Conservation (phyloP, 495 filamentous ascomycete genomes). For the Cercophora scortea region DNA sequence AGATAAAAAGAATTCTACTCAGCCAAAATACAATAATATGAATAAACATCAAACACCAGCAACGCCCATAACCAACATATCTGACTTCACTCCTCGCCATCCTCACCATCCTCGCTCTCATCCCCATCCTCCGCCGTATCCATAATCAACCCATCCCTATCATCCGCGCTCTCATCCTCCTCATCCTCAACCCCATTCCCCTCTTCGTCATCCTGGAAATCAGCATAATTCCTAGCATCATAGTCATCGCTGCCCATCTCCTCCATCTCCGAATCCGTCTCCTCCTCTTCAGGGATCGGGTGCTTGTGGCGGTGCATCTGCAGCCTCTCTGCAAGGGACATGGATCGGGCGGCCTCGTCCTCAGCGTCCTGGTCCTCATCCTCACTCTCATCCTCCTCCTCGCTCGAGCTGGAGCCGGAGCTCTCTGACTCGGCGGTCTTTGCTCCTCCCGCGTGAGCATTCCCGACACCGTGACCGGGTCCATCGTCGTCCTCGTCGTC, state of each 20-base stretch:
- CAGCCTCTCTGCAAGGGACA: constrained; percentile 11
- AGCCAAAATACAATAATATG: no score
- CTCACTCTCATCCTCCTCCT: neutral
- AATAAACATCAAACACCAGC: neutral
- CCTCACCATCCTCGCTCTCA: neutral
- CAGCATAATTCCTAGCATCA: constrained; percentile 9
- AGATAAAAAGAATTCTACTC: no score
- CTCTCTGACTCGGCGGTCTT: neutral
- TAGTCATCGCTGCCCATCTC: constrained; percentile 10
- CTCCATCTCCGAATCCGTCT: neutral
- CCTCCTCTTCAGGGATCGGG: constrained; percentile 1
- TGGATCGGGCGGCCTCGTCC: neutral
- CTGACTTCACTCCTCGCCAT: neutral
- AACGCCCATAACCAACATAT: neutral
- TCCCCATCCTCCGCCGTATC: neutral
- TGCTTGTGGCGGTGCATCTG: constrained; percentile 4
- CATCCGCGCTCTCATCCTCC: neutral
- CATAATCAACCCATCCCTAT: neutral
- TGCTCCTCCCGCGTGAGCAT: neutral
- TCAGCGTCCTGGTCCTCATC: constrained; percentile 2
- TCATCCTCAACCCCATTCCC: neutral
- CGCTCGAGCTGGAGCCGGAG: neutral
- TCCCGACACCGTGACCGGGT: neutral
- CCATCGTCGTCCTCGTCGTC: neutral
- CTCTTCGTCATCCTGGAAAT: constrained; percentile 15